A percentile compares a stretch with the other conserved stretches of the same genome.
Evolutionary conservation across 1,284 basidiomycete species (phyloP).

Genomic region (Ganoderma meredithae): DNA sequence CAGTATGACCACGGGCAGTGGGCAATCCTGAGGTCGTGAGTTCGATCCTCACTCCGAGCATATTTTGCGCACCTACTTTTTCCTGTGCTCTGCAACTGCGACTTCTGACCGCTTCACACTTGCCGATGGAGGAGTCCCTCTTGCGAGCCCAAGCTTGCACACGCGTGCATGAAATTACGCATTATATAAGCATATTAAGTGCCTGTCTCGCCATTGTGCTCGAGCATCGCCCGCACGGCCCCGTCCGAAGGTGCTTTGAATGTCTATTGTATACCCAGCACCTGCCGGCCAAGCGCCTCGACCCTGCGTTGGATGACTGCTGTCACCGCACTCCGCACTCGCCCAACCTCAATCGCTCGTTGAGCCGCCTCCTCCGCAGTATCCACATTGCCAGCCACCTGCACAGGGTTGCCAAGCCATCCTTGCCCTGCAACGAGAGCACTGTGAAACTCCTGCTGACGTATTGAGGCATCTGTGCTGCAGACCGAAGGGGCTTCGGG

Average conservation of each 20-base stretch:
- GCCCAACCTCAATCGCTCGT: slow-evolving; percentile 41
- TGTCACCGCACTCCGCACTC: slow-evolving; percentile 62
- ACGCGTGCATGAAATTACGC: no score
- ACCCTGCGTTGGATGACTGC: slow-evolving; percentile 65
- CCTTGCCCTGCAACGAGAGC: slow-evolving; percentile 19
- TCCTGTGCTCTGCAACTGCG: neutral
- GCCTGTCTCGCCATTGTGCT: neutral
- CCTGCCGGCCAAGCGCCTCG: slow-evolving; percentile 61
- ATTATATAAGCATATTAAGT: no score
- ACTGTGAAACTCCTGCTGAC: slow-evolving; percentile 25
- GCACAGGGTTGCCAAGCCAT: slow-evolving; percentile 28
- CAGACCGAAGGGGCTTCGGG: slow-evolving; percentile 27
- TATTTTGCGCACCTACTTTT: neutral
- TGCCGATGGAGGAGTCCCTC: no score
- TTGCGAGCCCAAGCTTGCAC: no score
- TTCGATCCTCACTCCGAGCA: slow-evolving; percentile 18
- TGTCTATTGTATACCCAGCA: slow-evolving; percentile 47
- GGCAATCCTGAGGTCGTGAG: slow-evolving; percentile 17
- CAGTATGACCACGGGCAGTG: neutral
- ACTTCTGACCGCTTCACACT: no score
- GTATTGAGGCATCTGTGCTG: slow-evolving; percentile 17
- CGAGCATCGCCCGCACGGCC: neutral
- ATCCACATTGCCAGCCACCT: slow-evolving; percentile 6
- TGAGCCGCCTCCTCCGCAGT: slow-evolving; percentile 16
- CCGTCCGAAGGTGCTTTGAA: neutral